phyloP scores from a whole-genome alignment of 2,329 filamentous ascomycete genomes.

The Arthrobotrys musiformis region DNA sequence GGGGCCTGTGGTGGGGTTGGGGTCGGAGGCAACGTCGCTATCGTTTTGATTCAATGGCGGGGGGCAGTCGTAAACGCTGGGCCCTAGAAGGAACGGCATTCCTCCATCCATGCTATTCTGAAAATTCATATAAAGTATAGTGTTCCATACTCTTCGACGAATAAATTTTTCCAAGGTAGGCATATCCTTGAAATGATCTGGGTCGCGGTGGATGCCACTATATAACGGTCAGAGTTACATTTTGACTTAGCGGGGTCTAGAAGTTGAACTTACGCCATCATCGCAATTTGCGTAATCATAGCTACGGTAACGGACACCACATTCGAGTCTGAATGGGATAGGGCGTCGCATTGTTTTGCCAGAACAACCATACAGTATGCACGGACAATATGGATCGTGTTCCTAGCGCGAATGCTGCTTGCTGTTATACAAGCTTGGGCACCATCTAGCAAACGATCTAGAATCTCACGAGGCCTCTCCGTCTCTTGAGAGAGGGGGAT shows the following conservation, averaged over 20 bases:
- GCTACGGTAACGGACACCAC: constrained; percentile 46
- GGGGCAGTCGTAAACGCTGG: constrained; percentile 48
- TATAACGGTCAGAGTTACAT: neutral
- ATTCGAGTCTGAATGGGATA: constrained; percentile 50
- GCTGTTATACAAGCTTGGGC: constrained; percentile 32
- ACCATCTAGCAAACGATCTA: constrained; percentile 39
- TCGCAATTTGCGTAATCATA: constrained; percentile 50
- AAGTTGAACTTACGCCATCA: constrained; percentile 23
- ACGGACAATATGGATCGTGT: constrained; percentile 35
- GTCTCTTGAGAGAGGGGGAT: constrained; percentile 27
- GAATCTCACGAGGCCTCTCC: constrained; percentile 19
- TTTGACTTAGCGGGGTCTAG: neutral
- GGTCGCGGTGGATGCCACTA: constrained; percentile 49
- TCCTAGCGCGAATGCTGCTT: constrained; percentile 27
- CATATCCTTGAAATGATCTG: constrained; percentile 52
- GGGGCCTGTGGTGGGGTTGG: neutral
- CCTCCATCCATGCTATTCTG: constrained; percentile 54
- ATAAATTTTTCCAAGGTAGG: constrained; percentile 35
- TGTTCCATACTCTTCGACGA: constrained; percentile 46
- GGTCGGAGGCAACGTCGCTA: constrained; percentile 22
- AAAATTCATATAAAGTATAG: constrained; percentile 53
- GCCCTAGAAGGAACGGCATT: constrained; percentile 45
- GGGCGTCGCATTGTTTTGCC: constrained; percentile 47
- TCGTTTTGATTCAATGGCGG: constrained; percentile 45
- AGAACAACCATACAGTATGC: constrained; percentile 47